Evolutionary conservation across 2,329 filamentous ascomycete species (phyloP), one percentile per base, ranked within the genome.

Genomic region (Anthostomella pinea): DNA sequence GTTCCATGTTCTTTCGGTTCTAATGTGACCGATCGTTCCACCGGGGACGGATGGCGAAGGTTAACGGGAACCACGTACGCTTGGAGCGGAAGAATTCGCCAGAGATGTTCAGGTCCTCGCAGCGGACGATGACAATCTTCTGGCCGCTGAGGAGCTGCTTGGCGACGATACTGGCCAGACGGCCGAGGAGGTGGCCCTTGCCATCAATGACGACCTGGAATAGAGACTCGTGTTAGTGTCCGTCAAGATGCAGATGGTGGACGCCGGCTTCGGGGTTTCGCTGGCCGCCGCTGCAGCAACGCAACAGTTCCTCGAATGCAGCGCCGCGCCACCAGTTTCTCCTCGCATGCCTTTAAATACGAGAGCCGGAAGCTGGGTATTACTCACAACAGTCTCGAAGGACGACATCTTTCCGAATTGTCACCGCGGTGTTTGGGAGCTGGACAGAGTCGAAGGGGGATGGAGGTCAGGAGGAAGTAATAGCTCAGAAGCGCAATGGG

Each of bases 11-110:
- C 42, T 30, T 43, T 38, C 20, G 18, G 5, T 8, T 43, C 36
- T 29, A 32, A 22, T 27, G 24, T 19, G 17, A 27, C 19, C 20
- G 16, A 43, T 17, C 38, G n/a, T 25, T 33, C 5, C 13, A 25
- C 17, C 33, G 29, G 29, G 5, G 5, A 19, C 30, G 39, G 32
- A 41, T 27, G n/a, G 19, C 11, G 30, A 20, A 37, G 32, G 33
- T 30, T n/a, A n/a, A 21, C 25, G 46, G 50, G 48, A 53, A 51
- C 52, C 65, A 95, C 91, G 74, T 95, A 98, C 93, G 86, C 86
- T 98, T 98, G 60, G 91, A 84, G 73, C 93, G 89, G 87, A 98
- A 98, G 87, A 98, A 98, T 81, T 97, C 93, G 77, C 93, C 93
- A 60, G 93, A 98, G 82, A 98, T 98, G 85, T 98, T 98, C 72